Evolutionary conservation across 257 asterid genomes (phyloP).

Genomic region (Cruciata laevipes): DNA sequence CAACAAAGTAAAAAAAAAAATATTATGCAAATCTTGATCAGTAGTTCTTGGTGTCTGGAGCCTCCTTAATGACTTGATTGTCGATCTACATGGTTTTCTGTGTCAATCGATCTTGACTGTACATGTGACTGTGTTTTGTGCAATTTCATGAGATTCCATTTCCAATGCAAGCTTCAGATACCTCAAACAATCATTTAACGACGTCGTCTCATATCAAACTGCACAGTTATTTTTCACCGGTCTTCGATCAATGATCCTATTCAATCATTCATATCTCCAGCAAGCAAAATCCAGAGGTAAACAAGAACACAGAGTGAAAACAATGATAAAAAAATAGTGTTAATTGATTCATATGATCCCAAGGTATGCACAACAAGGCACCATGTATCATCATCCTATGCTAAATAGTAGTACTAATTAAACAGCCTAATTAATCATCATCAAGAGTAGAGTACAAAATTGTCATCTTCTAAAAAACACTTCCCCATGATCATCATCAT

Average conservation of each 20-base stretch:
- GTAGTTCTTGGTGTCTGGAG: background rate
- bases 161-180: background rate
- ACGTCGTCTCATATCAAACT: no score
- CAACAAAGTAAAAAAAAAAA: background rate
- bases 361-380: constrained; percentile 16
- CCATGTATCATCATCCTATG: background rate
- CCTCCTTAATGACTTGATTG: constrained; percentile 5
- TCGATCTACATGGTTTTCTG: background rate
- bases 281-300: background rate
- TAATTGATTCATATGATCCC: constrained; percentile 6
- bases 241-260: background rate
- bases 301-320: background rate
- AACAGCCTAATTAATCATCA: constrained; percentile 12
- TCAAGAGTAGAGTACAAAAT: constrained; percentile 32
- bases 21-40: background rate
- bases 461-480: constrained; percentile 17
- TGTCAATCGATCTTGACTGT: background rate
- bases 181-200: no score
- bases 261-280: background rate
- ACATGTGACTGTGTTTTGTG: background rate
- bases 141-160: background rate
- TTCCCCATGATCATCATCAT: no score
- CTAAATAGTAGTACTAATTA: background rate
- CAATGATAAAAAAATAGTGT: constrained; percentile 6
- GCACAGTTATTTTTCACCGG: background rate